Percentiles rank a stretch among this genome's conserved stretches.
Conservation (phyloP, 2,329 filamentous ascomycete genomes). For the Alternaria dauci region DNA sequence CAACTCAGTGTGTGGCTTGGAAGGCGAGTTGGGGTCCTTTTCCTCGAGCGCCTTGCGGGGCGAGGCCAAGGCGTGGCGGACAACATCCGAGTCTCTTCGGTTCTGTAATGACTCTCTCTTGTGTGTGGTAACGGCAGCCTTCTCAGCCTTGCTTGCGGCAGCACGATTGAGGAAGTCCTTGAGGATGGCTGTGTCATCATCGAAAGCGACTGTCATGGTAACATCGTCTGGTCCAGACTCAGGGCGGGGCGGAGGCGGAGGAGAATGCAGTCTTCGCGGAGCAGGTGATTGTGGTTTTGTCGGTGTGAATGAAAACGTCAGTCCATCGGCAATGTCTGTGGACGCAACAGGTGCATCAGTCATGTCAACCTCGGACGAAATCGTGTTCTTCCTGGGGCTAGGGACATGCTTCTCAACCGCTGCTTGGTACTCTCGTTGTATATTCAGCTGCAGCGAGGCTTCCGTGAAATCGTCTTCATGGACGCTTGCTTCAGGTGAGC, state of each 20-base stretch:
- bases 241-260: conserved; percentile 37
- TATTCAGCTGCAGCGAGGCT: conserved; percentile 42
- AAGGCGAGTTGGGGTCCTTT: conserved; percentile 59
- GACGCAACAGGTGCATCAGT: neutral
- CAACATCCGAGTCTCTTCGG: conserved; percentile 57
- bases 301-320: conserved; percentile 35
- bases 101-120: conserved; percentile 56
- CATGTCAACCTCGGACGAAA: neutral
- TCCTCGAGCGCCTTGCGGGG: conserved; percentile 56
- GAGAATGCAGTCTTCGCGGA: conserved; percentile 38
- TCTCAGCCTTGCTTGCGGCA: conserved; percentile 56
- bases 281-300: conserved; percentile 24
- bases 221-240: conserved; percentile 38
- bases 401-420: conserved; percentile 1
- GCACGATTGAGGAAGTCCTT: conserved; percentile 60
- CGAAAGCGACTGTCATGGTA: conserved; percentile 47
- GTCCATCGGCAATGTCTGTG: conserved; percentile 42
- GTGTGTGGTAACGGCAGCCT: conserved; percentile 41
- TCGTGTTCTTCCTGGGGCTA: neutral
- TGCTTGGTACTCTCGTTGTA: conserved; percentile 34
- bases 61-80: conserved; percentile 58
- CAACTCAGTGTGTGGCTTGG: conserved; percentile 46
- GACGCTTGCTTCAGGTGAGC: neutral
- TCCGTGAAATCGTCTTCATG: conserved; percentile 40
- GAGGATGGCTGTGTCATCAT: conserved; percentile 59